Evolutionary conservation across 768 basidiomycete genomes (phyloP).

Genomic region (Kockovaella imperatae): DNA sequence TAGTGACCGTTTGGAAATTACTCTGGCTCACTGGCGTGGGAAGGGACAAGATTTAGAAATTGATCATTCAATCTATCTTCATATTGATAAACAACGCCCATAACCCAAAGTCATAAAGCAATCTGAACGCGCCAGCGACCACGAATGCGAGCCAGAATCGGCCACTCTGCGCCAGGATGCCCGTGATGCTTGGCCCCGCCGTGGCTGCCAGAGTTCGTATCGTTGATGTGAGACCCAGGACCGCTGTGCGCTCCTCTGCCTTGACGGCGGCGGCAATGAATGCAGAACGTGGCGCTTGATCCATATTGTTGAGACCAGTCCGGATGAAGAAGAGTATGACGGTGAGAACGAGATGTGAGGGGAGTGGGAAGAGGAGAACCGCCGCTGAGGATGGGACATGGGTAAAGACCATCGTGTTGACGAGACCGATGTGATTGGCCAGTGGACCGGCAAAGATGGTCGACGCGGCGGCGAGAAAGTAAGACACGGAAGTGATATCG

Average conservation of each 20-base stretch:
- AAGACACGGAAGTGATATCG: conserved; percentile 23
- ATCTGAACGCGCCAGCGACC: conserved; percentile 16
- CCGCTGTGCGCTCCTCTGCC: conserved; percentile 25
- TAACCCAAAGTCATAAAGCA: conserved; percentile 27
- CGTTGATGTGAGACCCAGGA: conserved; percentile 28
- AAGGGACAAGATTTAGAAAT: background rate
- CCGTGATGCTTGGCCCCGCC: conserved; percentile 25
- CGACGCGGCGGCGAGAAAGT: conserved; percentile 25
- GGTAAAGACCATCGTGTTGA: conserved; percentile 39
- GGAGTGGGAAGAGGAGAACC: conserved; percentile 21
- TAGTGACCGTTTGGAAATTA: too few species aligned
- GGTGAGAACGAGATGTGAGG: conserved; percentile 14
- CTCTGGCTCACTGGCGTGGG: too few species aligned
- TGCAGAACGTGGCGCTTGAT: conserved; percentile 30
- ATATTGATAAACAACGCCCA: conserved; percentile 28
- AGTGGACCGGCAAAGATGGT: conserved; percentile 28
- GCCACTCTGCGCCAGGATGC: conserved; percentile 15
- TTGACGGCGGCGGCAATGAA: conserved; percentile 28
- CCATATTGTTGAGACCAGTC: conserved; percentile 27
- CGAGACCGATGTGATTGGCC: conserved; percentile 22
- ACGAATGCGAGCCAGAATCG: conserved; percentile 30
- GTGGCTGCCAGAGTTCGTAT: conserved; percentile 23
- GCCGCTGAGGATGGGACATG: conserved; percentile 29
- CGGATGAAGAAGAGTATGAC: conserved; percentile 23
- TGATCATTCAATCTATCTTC: conserved; percentile 5